Evolutionary conservation across 768 basidiomycete species (phyloP).

Genomic region (Amanita polypyramis): DNA sequence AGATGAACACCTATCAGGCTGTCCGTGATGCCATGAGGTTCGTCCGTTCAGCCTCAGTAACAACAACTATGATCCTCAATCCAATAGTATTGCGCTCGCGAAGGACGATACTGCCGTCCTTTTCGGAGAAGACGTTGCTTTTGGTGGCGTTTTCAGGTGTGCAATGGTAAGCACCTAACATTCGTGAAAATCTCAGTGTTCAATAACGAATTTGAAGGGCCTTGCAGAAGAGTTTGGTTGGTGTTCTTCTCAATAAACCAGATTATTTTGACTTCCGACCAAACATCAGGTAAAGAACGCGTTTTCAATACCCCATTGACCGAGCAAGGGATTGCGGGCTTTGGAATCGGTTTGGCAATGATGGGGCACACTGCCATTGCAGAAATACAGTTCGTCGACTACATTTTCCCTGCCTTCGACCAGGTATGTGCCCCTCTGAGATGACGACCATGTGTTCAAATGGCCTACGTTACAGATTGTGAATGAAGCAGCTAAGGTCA

Average conservation of each 20-base stretch:
- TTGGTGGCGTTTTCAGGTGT: conserved; percentile 91
- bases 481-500: conserved; percentile 90
- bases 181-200: conserved; percentile 1
- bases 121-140: conserved; percentile 88
- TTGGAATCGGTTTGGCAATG: conserved; percentile 82
- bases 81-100: conserved; percentile 58
- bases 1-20: conserved; percentile 95
- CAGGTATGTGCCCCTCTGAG: conserved; percentile 39
- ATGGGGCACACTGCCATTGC: conserved; percentile 96
- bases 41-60: conserved; percentile 5
- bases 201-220: conserved; percentile 40
- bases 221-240: conserved; percentile 87
- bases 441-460: not conserved
- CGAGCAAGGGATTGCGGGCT: conserved; percentile 91
- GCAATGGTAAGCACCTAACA: conserved; percentile 54
- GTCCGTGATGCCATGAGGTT: conserved; percentile 85
- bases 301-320: conserved; percentile 94
- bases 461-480: conserved; percentile 48
- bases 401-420: conserved; percentile 92
- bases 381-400: conserved; percentile 87
- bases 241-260: conserved; percentile 13
- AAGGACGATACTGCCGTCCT: conserved; percentile 85
- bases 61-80: not conserved
- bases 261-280: conserved; percentile 1
- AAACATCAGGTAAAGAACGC: conserved; percentile 61